A percentile compares a stretch with the other conserved stretches of the same genome.
phyloP scores from a whole-genome alignment of 2,329 filamentous ascomycete species.

The Fusarium foetens region DNA sequence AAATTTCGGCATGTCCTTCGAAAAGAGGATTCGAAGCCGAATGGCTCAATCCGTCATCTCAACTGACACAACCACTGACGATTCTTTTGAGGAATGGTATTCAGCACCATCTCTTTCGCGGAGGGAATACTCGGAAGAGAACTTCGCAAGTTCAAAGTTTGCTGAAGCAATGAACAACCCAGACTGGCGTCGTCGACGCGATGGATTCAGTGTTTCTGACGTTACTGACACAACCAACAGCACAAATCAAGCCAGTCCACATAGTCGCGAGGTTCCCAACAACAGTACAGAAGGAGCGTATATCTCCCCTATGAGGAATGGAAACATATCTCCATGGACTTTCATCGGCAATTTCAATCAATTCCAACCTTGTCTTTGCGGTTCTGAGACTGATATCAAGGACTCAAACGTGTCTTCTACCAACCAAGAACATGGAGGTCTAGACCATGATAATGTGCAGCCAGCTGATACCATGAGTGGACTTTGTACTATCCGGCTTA shows the following conservation, averaged over 20 bases:
- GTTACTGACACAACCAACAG: slow-evolving; percentile 9
- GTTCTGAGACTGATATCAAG: slow-evolving; percentile 9
- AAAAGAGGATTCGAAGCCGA: slow-evolving; percentile 11
- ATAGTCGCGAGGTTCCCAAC: not conserved
- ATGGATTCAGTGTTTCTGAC: slow-evolving; percentile 12
- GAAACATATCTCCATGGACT: not conserved
- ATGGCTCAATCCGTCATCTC: slow-evolving; percentile 1
- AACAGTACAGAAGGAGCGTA: not conserved
- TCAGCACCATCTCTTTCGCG: slow-evolving; percentile 2
- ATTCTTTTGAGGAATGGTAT: slow-evolving; percentile 23
- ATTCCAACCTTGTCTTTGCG: not conserved
- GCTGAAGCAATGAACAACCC: slow-evolving; percentile 50
- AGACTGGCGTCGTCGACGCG: slow-evolving; percentile 48
- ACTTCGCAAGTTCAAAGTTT: slow-evolving; percentile 37
- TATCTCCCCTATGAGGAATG: not conserved
- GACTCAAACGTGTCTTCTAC: not conserved
- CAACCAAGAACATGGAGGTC: not conserved
- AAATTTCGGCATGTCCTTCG: slow-evolving; percentile 16
- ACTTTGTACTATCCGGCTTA: slow-evolving; percentile 21
- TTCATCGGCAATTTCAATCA: slow-evolving; percentile 1
- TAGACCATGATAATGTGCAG: not conserved
- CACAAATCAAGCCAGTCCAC: not conserved
- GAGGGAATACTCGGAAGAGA: slow-evolving; percentile 35
- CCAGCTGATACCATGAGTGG: not conserved
- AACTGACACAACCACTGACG: slow-evolving; percentile 14